Conservation (phyloP, 495 filamentous ascomycete species). For the Annulohypoxylon moriforme region DNA sequence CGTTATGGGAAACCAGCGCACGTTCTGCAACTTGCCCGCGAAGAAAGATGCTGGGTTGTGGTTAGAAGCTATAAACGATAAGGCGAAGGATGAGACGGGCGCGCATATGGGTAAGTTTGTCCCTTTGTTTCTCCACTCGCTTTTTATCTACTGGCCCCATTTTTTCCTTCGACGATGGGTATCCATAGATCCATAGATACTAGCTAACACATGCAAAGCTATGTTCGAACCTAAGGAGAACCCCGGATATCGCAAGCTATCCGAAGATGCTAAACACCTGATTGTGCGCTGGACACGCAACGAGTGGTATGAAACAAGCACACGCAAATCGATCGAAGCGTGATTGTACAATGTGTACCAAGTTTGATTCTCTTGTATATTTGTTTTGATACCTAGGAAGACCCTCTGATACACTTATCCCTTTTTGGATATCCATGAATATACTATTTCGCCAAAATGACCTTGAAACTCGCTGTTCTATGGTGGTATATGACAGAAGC, state of each 20-base stretch:
- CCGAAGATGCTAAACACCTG: constrained; percentile 72
- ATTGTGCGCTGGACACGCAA: constrained; percentile 68
- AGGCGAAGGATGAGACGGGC: constrained; percentile 77
- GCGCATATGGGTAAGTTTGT: constrained; percentile 77
- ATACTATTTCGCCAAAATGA: not conserved
- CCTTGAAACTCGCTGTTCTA: constrained; percentile 3
- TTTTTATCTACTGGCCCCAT: no score
- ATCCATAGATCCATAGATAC: no score
- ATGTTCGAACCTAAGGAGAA: constrained; percentile 90
- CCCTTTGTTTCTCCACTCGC: not conserved
- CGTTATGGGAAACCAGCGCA: constrained; percentile 70
- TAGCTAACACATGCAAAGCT: constrained; percentile 47
- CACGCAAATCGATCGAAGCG: constrained; percentile 34
- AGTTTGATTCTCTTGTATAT: not conserved
- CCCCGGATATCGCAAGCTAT: constrained; percentile 77
- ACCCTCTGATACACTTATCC: constrained; percentile 3
- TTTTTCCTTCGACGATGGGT: not conserved
- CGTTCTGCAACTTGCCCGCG: constrained; percentile 83
- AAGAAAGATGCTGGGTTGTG: constrained; percentile 65
- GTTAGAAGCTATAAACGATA: constrained; percentile 78
- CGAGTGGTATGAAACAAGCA: constrained; percentile 62
- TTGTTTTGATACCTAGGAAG: constrained; percentile 17
- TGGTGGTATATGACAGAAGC: not conserved
- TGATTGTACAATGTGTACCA: not conserved
- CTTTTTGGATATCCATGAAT: constrained; percentile 33